phyloP scores from a whole-genome alignment of 495 filamentous ascomycete species.

The Xylaria venustula region DNA sequence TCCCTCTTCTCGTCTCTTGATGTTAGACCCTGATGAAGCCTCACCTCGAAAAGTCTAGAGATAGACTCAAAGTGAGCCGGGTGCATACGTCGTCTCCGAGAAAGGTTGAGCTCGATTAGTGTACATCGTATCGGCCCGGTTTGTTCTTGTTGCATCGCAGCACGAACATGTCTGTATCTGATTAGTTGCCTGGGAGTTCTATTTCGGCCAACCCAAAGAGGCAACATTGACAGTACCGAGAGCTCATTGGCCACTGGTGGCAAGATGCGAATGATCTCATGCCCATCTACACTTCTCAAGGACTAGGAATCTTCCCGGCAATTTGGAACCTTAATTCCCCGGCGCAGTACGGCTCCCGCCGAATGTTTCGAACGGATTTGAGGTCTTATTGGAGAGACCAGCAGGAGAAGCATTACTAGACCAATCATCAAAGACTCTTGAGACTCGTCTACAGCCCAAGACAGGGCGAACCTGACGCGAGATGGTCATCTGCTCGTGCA shows the following conservation, averaged over 20 bases:
- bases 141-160: slow-evolving; percentile 13
- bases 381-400: background rate
- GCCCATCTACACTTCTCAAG: background rate
- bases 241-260: slow-evolving; percentile 5
- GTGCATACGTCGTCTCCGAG: background rate
- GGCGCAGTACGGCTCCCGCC: background rate
- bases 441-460: background rate
- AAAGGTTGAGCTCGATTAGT: background rate
- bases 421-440: background rate
- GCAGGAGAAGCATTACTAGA: background rate
- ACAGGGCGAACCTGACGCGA: background rate
- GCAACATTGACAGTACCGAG: background rate
- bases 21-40: too few relatives aligned
- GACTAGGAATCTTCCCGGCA: background rate
- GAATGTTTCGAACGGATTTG: background rate
- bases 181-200: background rate
- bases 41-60: too few relatives aligned
- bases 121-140: slow-evolving; percentile 15
- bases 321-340: background rate
- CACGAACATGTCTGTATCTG: background rate
- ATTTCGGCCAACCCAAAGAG: slow-evolving; percentile 2
- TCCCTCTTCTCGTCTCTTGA: too few relatives aligned
- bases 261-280: slow-evolving; percentile 12
- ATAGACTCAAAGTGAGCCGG: background rate
- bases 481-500: background rate